Evolutionary conservation across 306 rosid genomes (phyloP).

Genomic region (Trifolium repens): DNA sequence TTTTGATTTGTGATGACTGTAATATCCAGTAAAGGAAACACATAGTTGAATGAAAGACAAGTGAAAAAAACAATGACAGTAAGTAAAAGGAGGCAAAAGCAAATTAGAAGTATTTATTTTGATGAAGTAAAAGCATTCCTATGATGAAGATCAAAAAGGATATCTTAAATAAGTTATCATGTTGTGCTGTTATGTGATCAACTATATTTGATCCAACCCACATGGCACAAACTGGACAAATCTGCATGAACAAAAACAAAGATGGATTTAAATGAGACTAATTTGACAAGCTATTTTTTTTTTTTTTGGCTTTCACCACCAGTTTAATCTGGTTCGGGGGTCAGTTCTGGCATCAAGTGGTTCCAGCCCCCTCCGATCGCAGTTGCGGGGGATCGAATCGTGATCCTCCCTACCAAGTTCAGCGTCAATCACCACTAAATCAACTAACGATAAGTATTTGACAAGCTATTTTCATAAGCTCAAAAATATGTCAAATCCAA

Average conservation of each 20-base stretch:
- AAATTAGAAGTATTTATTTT: neutral
- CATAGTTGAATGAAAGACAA: neutral
- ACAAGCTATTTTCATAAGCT: too few species aligned
- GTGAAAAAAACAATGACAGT: neutral
- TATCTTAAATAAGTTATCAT: conserved; percentile 63
- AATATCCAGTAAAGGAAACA: neutral
- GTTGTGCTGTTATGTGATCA: conserved; percentile 70
- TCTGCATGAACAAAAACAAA: conserved; percentile 51
- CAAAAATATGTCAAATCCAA: too few species aligned
- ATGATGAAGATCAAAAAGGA: conserved; percentile 35
- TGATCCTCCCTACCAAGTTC: too few species aligned
- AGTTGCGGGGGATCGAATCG: too few species aligned
- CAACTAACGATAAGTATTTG: neutral
- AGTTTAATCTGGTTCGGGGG: too few species aligned
- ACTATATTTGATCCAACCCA: conserved; percentile 61
- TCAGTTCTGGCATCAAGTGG: too few species aligned
- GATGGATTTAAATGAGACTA: conserved; percentile 37
- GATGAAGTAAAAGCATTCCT: conserved; percentile 4
- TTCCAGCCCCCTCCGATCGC: too few species aligned
- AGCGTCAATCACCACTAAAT: too few species aligned
- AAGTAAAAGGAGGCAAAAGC: neutral
- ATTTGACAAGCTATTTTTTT: neutral
- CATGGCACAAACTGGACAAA: conserved; percentile 68
- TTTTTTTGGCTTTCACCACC: too few species aligned
- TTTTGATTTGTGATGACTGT: conserved; percentile 45